Base-by-base conservation (phyloP, 345 rosid genomes). In the Microcos paniculata region DNA sequence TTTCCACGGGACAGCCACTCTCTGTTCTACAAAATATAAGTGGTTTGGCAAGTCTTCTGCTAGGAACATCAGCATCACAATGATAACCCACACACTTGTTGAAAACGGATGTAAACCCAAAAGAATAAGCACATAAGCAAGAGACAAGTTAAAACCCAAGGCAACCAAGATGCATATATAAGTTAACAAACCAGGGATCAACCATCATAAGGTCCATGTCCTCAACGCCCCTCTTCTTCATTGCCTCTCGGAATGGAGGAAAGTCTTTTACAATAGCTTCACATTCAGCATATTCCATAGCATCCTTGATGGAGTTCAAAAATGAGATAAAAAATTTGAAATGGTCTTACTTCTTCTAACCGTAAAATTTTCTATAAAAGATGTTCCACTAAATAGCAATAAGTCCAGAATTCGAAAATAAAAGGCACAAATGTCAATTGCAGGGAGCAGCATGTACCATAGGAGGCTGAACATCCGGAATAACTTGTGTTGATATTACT, bases 191-290 rank as follows among this genome's bases (percentile, higher is more conserved):
- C 93, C 93, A 89, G 42, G 92, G 87, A 80, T 89, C 92, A 70
- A 89, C 94, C 96, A 89, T 89, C 59, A 91, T 88, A 77, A 91
- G 92, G 15, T 89, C 96, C 92, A 89, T 83, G 68, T 91, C 93
- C 62, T 84, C 92, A 53, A 91, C 85, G 57, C 96, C 96, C 81
- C 96, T 87, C 79, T 82, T 88, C 83, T 79, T 89, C 92, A 91
- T 89, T 72, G 94, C 96, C 81, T 91, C 96, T 72, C 77, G 80
- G 65, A 91, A 89, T 61, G 86, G 88, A 76, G 89, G 85, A 69
- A 76, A 89, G 68, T 87, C 90, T 78, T 91, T 91, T 45, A 89
- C 96, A 74, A 79, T 81, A 77, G 92, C 91, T 82, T 91, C 94
- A 82, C 92, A 91, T 83, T 89, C 91, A 69, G 92, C 93, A 80